Evolutionary conservation across 2,329 filamentous ascomycete species (phyloP), one percentile per base, ranked within the genome.

Genomic region (Paraphoma chrysanthemicola): DNA sequence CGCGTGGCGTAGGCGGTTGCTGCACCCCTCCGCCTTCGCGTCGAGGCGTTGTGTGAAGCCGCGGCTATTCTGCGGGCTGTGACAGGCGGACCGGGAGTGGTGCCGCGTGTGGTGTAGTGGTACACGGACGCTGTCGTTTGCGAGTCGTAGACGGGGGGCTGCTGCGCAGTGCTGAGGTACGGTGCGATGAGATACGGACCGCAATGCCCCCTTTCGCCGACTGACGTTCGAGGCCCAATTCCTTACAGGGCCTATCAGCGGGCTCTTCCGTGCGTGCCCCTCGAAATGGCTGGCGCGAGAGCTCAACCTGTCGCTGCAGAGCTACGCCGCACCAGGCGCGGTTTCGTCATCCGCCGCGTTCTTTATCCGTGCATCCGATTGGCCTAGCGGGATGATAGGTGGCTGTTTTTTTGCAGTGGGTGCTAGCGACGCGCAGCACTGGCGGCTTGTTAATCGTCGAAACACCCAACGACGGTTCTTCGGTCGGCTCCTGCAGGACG

Each of bases 171-270:
- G 33, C 33, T 44, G 17, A 14, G 42, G 42, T 23, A 2, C 3
- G 23, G 23, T 18, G 6, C 28, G 17, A 28, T 23, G 42, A 23
- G 44, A 30, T 30, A 23, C 12, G 18, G 46, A 18, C 36, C 16
- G 33, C 33, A 29, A 10, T n/a, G 44, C 38, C 3, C 53, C 36
- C 39, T 44, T 52, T 54, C 36, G 56, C 50, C 48, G 52, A 18
- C 31, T 18, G 59, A 31, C 30, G 48, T 50, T 62, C 44, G 56
- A 57, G 47, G 48, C 59, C 51, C 48, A 54, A 56, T 49, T 44
- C 38, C 38, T 8, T n/a, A 10, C n/a, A 17, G 31, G 31, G 55
- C 60, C 59, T 62, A 64, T 65, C 63, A 60, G 56, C 41, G 54
- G 54, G 54, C 38, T 42, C 49, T 63, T 54, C 52, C 38, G 39